Evolutionary conservation across 306 rosid species (phyloP), one percentile per base, ranked within the genome.

Genomic region (Quercus variabilis): DNA sequence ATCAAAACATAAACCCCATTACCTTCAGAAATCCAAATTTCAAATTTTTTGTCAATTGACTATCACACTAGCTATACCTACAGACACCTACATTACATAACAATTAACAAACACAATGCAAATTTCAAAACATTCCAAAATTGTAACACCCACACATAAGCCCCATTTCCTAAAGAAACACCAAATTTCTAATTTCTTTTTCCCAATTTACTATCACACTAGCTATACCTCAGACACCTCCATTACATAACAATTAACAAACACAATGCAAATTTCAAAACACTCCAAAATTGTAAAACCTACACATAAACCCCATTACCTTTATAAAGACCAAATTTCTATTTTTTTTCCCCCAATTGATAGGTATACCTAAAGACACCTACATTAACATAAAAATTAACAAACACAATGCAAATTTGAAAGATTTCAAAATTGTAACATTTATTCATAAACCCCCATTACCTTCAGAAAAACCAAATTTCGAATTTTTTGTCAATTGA

Each of bases 81-180:
- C 71, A 65, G 49, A 38, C 46, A 38, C 46, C 46, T 38, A 38
- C 11, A 7, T 38, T 38, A 38, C 10, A 38, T 38, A 38, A 38
- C 11, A 38, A 38, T 38, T 38, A 38, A 38, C 10, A 38, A 38
- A 38, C 43, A 6, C 43, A 6, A 38, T 0, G 46, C 11, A 79
- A 75, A 35, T 10, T 28, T 51, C 15, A 23, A 3, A 75, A 18
- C 15, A 38, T 54, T 21, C 10, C 51, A 49, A 83, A 79, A 52
- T 12, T 41, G 68, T 23, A 76, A 18, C 60, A 75, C 7, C 1
- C 10, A 49, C 13, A 49, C 63, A 19, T 70, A 77, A 56, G n/a
- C 13, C 74, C 65, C 52, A 23, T 74, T 78, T 92, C 99, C 99
- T 89, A 90, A 1, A 92, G 91, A 81, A 95, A 95, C 55, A 87